Percentiles rank a stretch among this genome's conserved stretches.
phyloP scores from a whole-genome alignment of 345 rosid species.

The Brassica carinata region DNA sequence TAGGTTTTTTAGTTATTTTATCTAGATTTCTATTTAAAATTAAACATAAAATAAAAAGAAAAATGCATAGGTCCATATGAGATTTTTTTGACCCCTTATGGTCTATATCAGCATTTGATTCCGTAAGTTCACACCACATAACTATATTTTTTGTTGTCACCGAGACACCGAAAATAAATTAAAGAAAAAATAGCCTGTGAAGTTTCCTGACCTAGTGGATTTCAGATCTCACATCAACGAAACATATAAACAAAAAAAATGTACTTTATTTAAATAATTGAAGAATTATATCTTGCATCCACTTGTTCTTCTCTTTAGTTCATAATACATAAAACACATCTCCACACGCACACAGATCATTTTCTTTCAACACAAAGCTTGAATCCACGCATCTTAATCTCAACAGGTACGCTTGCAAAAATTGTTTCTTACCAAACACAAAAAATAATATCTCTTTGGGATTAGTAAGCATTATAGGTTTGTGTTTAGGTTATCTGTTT shows the following conservation, averaged over 20 bases:
- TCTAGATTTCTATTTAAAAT: no score
- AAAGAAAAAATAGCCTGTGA: no score
- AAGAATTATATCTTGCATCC: background rate
- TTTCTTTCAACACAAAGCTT: constrained; percentile 10
- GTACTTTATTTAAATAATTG: background rate
- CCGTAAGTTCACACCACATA: no score
- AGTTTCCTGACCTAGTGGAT: constrained; percentile 25
- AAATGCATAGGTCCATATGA: no score
- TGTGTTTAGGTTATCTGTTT: constrained; percentile 27
- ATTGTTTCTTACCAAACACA: background rate
- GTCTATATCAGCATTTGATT: no score
- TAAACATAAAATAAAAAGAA: no score
- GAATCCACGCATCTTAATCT: constrained; percentile 18
- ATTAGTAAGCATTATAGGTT: background rate
- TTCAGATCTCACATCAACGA: constrained; percentile 17
- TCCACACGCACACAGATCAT: constrained; percentile 35
- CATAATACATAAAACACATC: background rate
- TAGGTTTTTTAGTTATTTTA: no score
- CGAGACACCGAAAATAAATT: no score
- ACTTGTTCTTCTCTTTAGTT: constrained; percentile 20
- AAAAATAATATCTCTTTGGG: background rate
- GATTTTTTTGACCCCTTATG: no score
- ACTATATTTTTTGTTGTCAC: no score
- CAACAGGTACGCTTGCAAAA: constrained; percentile 12
- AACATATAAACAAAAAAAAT: constrained; percentile 6